Evolutionary conservation across 805 yeast genomes (phyloP).

Genomic region (Candida coquimbonensis): DNA sequence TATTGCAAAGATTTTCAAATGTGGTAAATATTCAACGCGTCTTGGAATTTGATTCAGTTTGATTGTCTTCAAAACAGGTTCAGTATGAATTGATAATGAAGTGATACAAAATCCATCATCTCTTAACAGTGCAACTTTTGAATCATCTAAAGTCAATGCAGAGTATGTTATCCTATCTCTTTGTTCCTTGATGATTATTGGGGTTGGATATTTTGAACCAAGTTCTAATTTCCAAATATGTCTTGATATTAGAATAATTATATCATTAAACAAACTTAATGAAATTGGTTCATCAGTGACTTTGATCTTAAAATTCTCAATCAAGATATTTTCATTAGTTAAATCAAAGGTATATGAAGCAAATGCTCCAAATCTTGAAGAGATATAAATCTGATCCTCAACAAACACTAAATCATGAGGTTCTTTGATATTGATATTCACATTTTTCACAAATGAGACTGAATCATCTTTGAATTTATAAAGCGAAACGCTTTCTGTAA

Average conservation of each 20-base stretch:
- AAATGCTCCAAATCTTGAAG: slow-evolving; percentile 19
- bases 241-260: slow-evolving; percentile 15
- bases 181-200: slow-evolving; percentile 16
- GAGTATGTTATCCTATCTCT: slow-evolving; percentile 11
- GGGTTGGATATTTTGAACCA: slow-evolving; percentile 8
- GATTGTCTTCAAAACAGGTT: slow-evolving; percentile 20
- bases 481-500: neutral
- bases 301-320: neutral
- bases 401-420: slow-evolving; percentile 18
- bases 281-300: slow-evolving; percentile 16
- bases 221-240: slow-evolving; percentile 14
- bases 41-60: slow-evolving; percentile 22
- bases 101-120: slow-evolving; percentile 28
- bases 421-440: slow-evolving; percentile 1
- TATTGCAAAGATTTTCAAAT: slow-evolving; percentile 17
- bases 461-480: neutral
- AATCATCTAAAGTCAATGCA: slow-evolving; percentile 5
- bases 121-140: slow-evolving; percentile 22
- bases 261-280: slow-evolving; percentile 6
- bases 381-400: slow-evolving; percentile 11
- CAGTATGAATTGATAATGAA: slow-evolving; percentile 9
- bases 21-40: slow-evolving; percentile 21
- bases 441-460: neutral
- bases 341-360: slow-evolving; percentile 2
- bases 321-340: neutral